phyloP scores from a whole-genome alignment of 345 rosid species.

The Eucalyptus pauciflora region DNA sequence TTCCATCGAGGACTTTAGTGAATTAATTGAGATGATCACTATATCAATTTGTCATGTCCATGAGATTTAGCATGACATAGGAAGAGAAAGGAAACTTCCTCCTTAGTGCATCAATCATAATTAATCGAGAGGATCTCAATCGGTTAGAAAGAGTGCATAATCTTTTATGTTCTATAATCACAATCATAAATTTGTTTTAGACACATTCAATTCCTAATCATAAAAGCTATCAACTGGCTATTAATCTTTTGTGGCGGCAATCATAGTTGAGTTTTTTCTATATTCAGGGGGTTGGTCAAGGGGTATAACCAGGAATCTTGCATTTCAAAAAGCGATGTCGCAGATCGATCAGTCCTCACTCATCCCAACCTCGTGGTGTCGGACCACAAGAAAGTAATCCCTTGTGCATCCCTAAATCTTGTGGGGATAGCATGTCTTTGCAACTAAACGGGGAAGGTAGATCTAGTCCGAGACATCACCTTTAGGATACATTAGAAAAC shows the following conservation, averaged over 20 bases:
- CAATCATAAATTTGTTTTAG: neutral
- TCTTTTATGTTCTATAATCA: neutral
- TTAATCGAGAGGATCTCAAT: neutral
- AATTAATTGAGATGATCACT: neutral
- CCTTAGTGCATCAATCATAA: neutral
- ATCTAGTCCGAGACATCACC: neutral
- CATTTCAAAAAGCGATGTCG: neutral
- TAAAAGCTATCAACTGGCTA: neutral
- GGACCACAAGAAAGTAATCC: neutral
- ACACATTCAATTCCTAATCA: neutral
- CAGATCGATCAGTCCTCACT: neutral
- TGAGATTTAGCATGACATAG: neutral
- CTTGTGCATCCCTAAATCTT: neutral
- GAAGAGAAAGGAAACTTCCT: neutral
- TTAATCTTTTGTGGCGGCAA: neutral
- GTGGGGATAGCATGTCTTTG: neutral
- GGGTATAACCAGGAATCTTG: neutral
- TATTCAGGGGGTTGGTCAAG: neutral
- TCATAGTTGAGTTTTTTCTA: neutral
- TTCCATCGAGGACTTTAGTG: neutral
- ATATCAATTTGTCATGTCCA: neutral
- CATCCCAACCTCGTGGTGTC: neutral
- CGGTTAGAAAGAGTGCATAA: neutral
- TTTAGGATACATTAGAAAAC: neutral
- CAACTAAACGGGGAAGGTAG: neutral